Conservation (phyloP, 129 eudicot species). For the Centella asiatica region DNA sequence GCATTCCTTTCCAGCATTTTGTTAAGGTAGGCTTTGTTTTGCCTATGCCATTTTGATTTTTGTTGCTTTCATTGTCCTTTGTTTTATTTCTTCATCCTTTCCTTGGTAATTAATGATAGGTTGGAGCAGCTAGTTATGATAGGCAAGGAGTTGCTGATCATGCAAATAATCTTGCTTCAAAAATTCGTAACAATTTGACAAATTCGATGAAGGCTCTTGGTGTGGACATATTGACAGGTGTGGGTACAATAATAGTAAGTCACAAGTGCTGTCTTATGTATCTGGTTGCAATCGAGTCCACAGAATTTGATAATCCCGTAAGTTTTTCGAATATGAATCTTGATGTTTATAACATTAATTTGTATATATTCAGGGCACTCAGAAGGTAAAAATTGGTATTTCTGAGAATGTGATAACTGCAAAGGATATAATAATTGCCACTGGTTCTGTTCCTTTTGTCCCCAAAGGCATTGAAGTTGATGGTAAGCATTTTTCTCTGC, state of each 20-base stretch:
- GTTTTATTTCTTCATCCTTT: background rate
- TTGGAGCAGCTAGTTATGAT: slow-evolving; percentile 75
- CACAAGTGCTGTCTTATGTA: slow-evolving; percentile 6
- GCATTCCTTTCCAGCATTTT: background rate
- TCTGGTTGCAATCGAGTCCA: background rate
- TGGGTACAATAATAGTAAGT: slow-evolving; percentile 74
- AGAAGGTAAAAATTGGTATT: slow-evolving; percentile 59
- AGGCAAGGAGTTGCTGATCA: slow-evolving; percentile 90
- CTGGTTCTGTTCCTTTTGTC: slow-evolving; percentile 84
- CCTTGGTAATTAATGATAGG: slow-evolving; percentile 36
- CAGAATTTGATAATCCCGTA: background rate
- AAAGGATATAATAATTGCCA: slow-evolving; percentile 85
- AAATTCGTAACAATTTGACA: slow-evolving; percentile 70
- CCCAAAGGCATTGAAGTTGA: slow-evolving; percentile 95
- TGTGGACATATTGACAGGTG: slow-evolving; percentile 92
- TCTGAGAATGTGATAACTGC: slow-evolving; percentile 54
- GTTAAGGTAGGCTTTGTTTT: background rate
- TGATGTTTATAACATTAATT: slow-evolving; percentile 7
- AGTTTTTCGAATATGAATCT: background rate
- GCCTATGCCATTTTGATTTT: slow-evolving; percentile 3
- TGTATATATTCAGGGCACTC: slow-evolving; percentile 61
- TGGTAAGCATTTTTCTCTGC: slow-evolving; percentile 34
- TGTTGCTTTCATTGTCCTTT: slow-evolving; percentile 8
- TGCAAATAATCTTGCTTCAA: slow-evolving; percentile 84
- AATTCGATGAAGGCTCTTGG: slow-evolving; percentile 81